Conservation (phyloP, 805 yeast species). For the Cyberlindnera petersonii region DNA sequence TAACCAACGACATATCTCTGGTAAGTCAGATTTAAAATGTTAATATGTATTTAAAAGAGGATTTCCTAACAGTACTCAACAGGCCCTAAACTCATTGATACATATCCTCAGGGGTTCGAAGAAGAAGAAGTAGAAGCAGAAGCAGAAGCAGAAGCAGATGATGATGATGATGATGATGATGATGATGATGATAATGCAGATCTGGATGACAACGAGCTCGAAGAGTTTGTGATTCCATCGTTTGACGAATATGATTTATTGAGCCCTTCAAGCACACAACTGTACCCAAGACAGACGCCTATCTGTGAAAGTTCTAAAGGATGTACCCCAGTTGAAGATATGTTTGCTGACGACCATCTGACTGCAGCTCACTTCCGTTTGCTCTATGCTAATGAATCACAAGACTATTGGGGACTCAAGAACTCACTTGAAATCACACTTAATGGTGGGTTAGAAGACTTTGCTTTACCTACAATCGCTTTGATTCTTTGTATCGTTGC, state of each 20-base stretch:
- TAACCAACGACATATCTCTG: background rate
- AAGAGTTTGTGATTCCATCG: background rate
- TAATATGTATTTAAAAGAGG: too few species aligned
- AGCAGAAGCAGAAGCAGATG: background rate
- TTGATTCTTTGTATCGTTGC: too few species aligned
- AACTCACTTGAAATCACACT: too few species aligned
- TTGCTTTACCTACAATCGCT: too few species aligned
- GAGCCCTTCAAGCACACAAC: background rate
- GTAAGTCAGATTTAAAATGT: constrained; percentile 1
- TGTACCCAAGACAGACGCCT: too few species aligned
- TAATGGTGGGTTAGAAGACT: too few species aligned
- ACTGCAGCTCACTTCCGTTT: too few species aligned
- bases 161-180: background rate
- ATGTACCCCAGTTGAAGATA: too few species aligned
- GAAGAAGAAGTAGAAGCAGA: background rate
- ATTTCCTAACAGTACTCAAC: background rate
- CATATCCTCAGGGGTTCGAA: background rate
- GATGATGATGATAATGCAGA: background rate
- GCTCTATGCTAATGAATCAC: too few species aligned
- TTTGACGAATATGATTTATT: background rate
- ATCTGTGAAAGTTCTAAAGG: too few species aligned
- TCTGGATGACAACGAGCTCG: background rate
- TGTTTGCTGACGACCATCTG: too few species aligned
- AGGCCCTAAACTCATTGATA: constrained; percentile 4
- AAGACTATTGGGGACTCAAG: too few species aligned